Conservation (phyloP, 805 yeast genomes). For the Spathaspora hagerdaliae region DNA sequence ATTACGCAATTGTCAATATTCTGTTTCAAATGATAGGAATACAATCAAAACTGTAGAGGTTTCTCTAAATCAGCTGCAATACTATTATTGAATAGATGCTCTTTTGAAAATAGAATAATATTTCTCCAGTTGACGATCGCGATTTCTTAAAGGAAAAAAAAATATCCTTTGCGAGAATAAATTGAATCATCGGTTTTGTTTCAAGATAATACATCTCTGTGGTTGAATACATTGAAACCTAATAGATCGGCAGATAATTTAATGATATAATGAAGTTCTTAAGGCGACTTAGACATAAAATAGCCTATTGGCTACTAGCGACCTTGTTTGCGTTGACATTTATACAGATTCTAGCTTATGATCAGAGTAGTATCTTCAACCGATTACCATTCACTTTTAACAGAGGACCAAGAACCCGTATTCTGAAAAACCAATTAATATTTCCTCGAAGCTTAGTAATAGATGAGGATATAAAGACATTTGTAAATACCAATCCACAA, state of each 20-base stretch:
- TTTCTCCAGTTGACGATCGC: too few species aligned
- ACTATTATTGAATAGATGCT: too few species aligned
- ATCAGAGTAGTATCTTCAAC: background rate
- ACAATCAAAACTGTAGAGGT: too few species aligned
- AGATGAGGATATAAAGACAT: constrained; percentile 1
- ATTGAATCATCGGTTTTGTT: background rate
- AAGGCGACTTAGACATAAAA: background rate
- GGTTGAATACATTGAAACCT: background rate
- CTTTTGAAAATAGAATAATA: too few species aligned
- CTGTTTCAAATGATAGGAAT: too few species aligned
- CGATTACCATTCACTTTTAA: background rate
- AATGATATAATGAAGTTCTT: background rate
- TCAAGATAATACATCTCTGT: too few species aligned
- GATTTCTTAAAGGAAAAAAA: background rate
- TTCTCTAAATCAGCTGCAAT: too few species aligned
- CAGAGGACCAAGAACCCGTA: background rate
- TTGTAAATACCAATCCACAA: constrained; percentile 1
- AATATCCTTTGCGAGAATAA: too few species aligned
- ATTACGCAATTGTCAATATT: too few species aligned
- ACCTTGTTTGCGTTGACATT: background rate
- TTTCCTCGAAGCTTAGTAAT: constrained; percentile 1
- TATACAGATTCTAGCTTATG: constrained; percentile 1
- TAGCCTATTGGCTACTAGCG: constrained; percentile 2
- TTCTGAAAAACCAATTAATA: constrained; percentile 3
- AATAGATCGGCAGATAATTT: too few species aligned